Percentiles rank a stretch among this genome's conserved stretches.
Evolutionary conservation across 495 filamentous ascomycete genomes (phyloP).

Genomic region (Lentithecium fluviatile): DNA sequence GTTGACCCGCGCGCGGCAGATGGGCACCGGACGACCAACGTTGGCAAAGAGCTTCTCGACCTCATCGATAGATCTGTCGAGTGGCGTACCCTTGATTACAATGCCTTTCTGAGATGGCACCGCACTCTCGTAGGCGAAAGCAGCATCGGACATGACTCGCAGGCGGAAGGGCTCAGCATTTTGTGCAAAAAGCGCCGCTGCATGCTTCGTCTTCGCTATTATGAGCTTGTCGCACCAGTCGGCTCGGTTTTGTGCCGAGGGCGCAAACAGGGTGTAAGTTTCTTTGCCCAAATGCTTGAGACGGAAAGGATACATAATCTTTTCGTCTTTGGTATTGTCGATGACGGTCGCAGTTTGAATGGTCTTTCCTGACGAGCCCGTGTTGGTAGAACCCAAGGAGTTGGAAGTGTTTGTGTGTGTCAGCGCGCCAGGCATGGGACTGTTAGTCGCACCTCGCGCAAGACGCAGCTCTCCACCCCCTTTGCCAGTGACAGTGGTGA

Average conservation of each 20-base stretch:
- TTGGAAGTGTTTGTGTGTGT: conserved; percentile 62
- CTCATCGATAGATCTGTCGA: conserved; percentile 86
- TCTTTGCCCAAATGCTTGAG: conserved; percentile 96
- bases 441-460: conserved; percentile 53
- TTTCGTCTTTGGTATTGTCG: conserved; percentile 65
- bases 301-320: conserved; percentile 87
- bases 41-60: conserved; percentile 72
- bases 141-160: conserved; percentile 85
- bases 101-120: conserved; percentile 53
- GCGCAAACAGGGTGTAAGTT: conserved; percentile 82
- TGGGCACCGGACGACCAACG: conserved; percentile 64
- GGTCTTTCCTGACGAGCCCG: conserved; percentile 46
- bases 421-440: conserved; percentile 57
- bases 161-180: conserved; percentile 96
- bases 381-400: conserved; percentile 52
- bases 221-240: conserved; percentile 95
- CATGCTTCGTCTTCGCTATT: conserved; percentile 90
- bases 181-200: conserved; percentile 80
- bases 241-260: conserved; percentile 65
- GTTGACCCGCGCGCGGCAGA: conserved; percentile 82
- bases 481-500: conserved; percentile 57
- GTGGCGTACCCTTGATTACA: conserved; percentile 79
- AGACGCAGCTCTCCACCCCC: conserved; percentile 48
- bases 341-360: conserved; percentile 53
- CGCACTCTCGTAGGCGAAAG: conserved; percentile 79